Evolutionary conservation across 2,329 filamentous ascomycete species (phyloP).

Genomic region (Cladorrhinum sp.): DNA sequence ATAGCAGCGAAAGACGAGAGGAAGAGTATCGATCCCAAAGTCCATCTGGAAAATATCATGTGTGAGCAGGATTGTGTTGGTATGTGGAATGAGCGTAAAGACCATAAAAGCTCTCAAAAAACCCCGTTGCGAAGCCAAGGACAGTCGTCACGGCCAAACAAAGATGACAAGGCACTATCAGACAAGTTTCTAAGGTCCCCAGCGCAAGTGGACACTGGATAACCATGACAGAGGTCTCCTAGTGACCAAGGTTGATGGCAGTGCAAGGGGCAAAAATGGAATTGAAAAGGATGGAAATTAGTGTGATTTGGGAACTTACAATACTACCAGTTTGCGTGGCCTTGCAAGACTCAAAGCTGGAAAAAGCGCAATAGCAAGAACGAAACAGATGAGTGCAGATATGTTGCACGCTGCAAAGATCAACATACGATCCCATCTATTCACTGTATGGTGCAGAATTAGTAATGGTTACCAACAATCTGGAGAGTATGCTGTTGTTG

Average conservation of each 20-base stretch:
- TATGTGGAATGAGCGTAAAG: too few relatives aligned
- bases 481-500: not conserved
- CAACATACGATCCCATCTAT: constrained; percentile 92
- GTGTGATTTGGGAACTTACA: constrained; percentile 69
- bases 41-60: constrained; percentile 65
- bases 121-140: too few relatives aligned
- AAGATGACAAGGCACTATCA: not conserved
- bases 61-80: constrained; percentile 16
- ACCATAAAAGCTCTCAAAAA: too few relatives aligned
- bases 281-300: not conserved
- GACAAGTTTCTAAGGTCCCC: not conserved
- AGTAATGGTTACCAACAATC: constrained; percentile 29
- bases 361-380: constrained; percentile 87
- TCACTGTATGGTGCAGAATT: constrained; percentile 60
- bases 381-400: constrained; percentile 85
- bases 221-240: not conserved
- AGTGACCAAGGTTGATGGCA: not conserved
- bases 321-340: constrained; percentile 90
- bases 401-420: constrained; percentile 90
- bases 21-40: constrained; percentile 86
- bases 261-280: not conserved
- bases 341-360: constrained; percentile 69
- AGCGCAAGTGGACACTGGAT: not conserved
- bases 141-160: not conserved
- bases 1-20: constrained; percentile 88